phyloP scores from a whole-genome alignment of 2,329 filamentous ascomycete genomes.

The Hypoxylon sp. region DNA sequence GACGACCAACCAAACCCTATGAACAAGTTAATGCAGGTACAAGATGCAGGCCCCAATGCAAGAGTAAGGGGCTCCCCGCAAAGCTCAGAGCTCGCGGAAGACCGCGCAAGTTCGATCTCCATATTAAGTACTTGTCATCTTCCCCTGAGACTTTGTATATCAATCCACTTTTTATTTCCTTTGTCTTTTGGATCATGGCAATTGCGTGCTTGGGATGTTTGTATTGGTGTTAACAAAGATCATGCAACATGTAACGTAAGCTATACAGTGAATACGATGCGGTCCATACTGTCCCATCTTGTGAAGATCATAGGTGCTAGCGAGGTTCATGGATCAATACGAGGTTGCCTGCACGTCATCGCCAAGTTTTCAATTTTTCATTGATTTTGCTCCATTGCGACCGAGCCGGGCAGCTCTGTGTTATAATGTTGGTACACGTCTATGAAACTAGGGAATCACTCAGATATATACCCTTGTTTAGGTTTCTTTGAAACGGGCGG shows the following conservation, averaged over 20 bases:
- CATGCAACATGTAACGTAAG: constrained; percentile 31
- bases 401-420: constrained; percentile 31
- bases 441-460: constrained; percentile 24
- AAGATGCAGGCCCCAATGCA: constrained; percentile 35
- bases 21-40: constrained; percentile 44
- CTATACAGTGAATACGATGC: constrained; percentile 25
- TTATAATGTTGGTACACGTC: constrained; percentile 9
- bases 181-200: constrained; percentile 2
- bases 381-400: constrained; percentile 19
- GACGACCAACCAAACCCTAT: constrained; percentile 16
- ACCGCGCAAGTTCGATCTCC: constrained; percentile 20
- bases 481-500: constrained; percentile 19
- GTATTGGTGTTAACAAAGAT: constrained; percentile 16
- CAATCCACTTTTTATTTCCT: not conserved
- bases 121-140: constrained; percentile 1
- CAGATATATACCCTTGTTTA: constrained; percentile 13
- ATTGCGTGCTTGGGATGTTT: constrained; percentile 16
- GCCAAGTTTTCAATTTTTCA: constrained; percentile 31
- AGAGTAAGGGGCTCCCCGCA: constrained; percentile 36
- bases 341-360: constrained; percentile 44
- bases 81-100: constrained; percentile 10
- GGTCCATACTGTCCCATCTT: constrained; percentile 30
- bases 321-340: constrained; percentile 43
- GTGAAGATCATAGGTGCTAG: constrained; percentile 36
- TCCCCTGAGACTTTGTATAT: constrained; percentile 7